phyloP scores from a whole-genome alignment of 2,329 filamentous ascomycete species.

The Nothomitra cinnamomea region DNA sequence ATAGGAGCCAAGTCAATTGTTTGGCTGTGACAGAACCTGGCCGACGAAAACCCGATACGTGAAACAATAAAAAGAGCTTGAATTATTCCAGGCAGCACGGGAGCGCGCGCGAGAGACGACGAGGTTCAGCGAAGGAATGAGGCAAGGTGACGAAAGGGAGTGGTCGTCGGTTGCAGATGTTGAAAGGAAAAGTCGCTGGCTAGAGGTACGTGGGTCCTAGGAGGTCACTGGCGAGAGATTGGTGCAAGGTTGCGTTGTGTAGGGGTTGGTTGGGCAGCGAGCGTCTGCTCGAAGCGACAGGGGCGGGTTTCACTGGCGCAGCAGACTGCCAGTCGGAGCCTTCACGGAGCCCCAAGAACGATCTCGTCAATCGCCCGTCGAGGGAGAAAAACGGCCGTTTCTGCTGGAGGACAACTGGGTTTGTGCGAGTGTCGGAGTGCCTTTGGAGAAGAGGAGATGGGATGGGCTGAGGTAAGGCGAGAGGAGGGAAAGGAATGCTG shows the following conservation, averaged over 20 bases:
- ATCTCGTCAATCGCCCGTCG: background rate
- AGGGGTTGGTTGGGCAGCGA: background rate
- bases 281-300: background rate
- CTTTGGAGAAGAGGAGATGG: too few species aligned
- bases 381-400: too few species aligned
- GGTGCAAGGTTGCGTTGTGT: background rate
- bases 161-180: background rate
- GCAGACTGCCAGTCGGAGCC: background rate
- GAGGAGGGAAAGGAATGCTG: too few species aligned
- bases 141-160: background rate
- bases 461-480: too few species aligned
- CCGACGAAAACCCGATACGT: background rate
- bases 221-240: background rate
- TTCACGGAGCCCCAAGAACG: background rate
- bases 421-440: too few species aligned
- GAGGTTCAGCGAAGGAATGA: too few species aligned
- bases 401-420: too few species aligned
- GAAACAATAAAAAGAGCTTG: background rate
- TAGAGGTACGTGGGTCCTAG: too few species aligned
- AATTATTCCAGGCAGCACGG: background rate
- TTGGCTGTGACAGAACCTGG: background rate
- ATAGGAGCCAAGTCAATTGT: background rate
- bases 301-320: background rate
- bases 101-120: slow-evolving; percentile 1
- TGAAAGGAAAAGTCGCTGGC: too few species aligned